phyloP scores from a whole-genome alignment of 1,284 basidiomycete genomes.

The Erythrobasidium hasegawianum region DNA sequence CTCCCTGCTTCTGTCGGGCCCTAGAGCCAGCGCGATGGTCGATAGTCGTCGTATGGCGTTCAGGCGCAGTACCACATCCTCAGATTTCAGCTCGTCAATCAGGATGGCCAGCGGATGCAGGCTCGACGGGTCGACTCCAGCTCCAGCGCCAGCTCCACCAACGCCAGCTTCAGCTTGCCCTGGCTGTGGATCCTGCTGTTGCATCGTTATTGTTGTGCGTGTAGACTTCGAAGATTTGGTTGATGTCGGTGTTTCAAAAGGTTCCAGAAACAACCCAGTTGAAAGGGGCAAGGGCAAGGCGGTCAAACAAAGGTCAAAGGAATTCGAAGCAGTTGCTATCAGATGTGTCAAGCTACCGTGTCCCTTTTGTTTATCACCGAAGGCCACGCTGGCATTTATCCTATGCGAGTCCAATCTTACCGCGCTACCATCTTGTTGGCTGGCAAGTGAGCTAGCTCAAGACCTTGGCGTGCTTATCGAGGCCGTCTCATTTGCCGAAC shows the following conservation, averaged over 20 bases:
- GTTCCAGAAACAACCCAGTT: too few species aligned
- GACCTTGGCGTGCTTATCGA: too few species aligned
- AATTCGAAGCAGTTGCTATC: too few species aligned
- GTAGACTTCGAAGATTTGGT: background rate
- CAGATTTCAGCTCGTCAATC: slow-evolving; percentile 91
- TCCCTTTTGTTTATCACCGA: too few species aligned
- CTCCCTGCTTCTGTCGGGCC: slow-evolving; percentile 88
- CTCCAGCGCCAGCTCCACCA: slow-evolving; percentile 2
- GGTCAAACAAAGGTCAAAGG: too few species aligned
- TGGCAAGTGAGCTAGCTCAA: too few species aligned
- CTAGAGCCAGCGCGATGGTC: slow-evolving; percentile 95
- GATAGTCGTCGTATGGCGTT: slow-evolving; percentile 98
- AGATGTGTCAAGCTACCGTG: too few species aligned
- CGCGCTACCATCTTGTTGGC: too few species aligned
- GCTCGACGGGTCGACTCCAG: slow-evolving; percentile 18
- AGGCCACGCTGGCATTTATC: too few species aligned
- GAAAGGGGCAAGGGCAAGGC: too few species aligned
- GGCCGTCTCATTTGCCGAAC: too few species aligned
- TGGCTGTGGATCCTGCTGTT: slow-evolving; percentile 24
- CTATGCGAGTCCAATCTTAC: too few species aligned
- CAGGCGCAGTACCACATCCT: slow-evolving; percentile 88
- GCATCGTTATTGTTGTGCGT: background rate
- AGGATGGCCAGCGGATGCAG: slow-evolving; percentile 56
- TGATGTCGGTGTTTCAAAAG: background rate
- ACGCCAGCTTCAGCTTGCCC: slow-evolving; percentile 17